Evolutionary conservation across 208 protist species (phyloP).

Genomic region (Strigomonas galati): DNA sequence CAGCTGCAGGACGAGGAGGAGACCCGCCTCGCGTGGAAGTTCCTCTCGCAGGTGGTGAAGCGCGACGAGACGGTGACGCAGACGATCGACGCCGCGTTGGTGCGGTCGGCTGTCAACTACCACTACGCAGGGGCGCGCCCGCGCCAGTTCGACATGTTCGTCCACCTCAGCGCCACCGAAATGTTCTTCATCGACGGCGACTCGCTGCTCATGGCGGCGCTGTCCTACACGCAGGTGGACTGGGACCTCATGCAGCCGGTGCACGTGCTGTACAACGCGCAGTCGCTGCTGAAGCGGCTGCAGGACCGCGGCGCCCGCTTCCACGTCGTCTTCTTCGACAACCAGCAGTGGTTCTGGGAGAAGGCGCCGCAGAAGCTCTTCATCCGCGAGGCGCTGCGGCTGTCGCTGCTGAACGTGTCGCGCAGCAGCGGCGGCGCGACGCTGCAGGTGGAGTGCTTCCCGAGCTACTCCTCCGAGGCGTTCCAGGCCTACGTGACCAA

Average conservation of each 20-base stretch:
- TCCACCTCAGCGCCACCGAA: constrained; percentile 82
- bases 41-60: constrained; percentile 40
- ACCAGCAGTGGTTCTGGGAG: constrained; percentile 70
- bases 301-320: constrained; percentile 72
- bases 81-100: constrained; percentile 42
- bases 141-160: constrained; percentile 88
- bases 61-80: constrained; percentile 21
- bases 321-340: constrained; percentile 85
- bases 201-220: constrained; percentile 80
- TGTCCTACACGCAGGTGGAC: constrained; percentile 73
- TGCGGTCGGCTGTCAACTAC: constrained; percentile 48
- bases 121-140: constrained; percentile 81
- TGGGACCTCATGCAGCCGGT: constrained; percentile 87
- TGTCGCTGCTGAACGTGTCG: constrained; percentile 35
- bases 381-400: constrained; percentile 66
- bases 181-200: constrained; percentile 93
- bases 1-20: constrained; percentile 50
- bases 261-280: constrained; percentile 84
- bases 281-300: constrained; percentile 70
- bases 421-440: constrained; percentile 28
- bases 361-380: constrained; percentile 75
- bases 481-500: constrained; percentile 57
- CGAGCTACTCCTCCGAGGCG: constrained; percentile 55
- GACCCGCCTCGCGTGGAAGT: constrained; percentile 79
- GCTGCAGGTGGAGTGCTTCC: constrained; percentile 62